Evolutionary conservation across 208 protist species (phyloP).

Genomic region (Leptomonas seymouri): DNA sequence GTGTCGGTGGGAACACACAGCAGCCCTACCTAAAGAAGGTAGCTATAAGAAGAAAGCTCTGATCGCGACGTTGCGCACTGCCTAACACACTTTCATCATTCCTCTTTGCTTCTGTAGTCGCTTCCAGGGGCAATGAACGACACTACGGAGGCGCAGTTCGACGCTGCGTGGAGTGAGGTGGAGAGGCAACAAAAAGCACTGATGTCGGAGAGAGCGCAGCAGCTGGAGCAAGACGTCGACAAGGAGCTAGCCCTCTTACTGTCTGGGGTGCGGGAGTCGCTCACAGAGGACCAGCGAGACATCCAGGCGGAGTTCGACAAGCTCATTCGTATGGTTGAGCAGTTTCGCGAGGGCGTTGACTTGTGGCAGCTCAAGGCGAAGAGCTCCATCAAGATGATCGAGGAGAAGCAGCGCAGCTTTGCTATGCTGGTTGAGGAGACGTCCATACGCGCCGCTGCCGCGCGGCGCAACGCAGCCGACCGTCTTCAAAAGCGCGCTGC

Average conservation of each 20-base stretch:
- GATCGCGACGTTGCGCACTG: too few relatives aligned
- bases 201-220: slow-evolving; percentile 26
- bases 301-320: slow-evolving; percentile 67
- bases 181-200: slow-evolving; percentile 43
- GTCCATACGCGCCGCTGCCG: slow-evolving; percentile 43
- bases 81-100: too few relatives aligned
- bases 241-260: slow-evolving; percentile 52
- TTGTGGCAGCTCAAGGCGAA: slow-evolving; percentile 81
- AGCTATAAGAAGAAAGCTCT: too few relatives aligned
- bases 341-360: slow-evolving; percentile 76
- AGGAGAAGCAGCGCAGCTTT: slow-evolving; percentile 77
- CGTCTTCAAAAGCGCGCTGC: slow-evolving; percentile 54
- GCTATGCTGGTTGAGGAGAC: slow-evolving; percentile 64
- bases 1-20: too few relatives aligned
- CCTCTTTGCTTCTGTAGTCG: too few relatives aligned
- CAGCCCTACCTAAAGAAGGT: too few relatives aligned
- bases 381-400: slow-evolving; percentile 67
- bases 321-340: slow-evolving; percentile 61
- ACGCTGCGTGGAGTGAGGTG: slow-evolving; percentile 55
- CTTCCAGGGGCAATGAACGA: slow-evolving; percentile 9
- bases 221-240: slow-evolving; percentile 50
- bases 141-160: slow-evolving; percentile 38
- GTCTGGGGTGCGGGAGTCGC: slow-evolving; percentile 31
- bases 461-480: slow-evolving; percentile 50
- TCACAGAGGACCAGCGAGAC: slow-evolving; percentile 58